Conservation (phyloP, 177 flowering plant genomes). For the Telopea speciosissima region DNA sequence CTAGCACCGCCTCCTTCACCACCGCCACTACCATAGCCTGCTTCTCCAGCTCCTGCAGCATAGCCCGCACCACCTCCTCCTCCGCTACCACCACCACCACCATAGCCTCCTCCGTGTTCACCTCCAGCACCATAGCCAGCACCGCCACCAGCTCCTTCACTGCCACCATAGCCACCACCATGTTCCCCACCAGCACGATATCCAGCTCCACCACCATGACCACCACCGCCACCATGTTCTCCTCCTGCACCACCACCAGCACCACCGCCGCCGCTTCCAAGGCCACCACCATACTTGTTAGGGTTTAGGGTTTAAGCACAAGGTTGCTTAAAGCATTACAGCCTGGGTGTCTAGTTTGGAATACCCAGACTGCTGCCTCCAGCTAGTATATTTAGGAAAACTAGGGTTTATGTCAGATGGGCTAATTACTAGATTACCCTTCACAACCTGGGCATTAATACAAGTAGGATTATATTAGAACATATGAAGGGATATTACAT, state of each 20-base stretch:
- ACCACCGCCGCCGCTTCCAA: conserved; percentile 23
- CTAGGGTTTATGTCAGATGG: too few relatives aligned
- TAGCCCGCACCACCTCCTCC: conserved; percentile 11
- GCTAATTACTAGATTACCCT: too few relatives aligned
- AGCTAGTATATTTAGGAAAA: too few relatives aligned
- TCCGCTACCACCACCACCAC: conserved; percentile 11
- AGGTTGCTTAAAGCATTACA: too few relatives aligned
- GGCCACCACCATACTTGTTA: conserved; percentile 11
- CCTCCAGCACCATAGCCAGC: conserved; percentile 11
- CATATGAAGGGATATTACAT: too few relatives aligned
- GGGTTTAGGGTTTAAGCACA: too few relatives aligned
- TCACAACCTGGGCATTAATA: too few relatives aligned
- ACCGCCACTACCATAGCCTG: conserved; percentile 9
- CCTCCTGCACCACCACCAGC: conserved; percentile 9
- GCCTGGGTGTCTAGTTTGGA: too few relatives aligned
- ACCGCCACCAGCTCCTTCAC: conserved; percentile 11
- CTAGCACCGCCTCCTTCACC: too few relatives aligned
- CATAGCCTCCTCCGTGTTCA: conserved; percentile 8
- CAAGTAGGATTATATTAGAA: too few relatives aligned
- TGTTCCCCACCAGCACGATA: conserved; percentile 12
- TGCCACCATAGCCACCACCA: conserved; percentile 20
- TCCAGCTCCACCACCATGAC: conserved; percentile 6
- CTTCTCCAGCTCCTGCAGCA: conserved; percentile 9
- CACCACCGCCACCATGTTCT: conserved; percentile 6
- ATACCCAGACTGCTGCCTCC: too few relatives aligned